These are phyloP conservation scores for Plenodomus lindquistii DNA, from an alignment of 2,329 filamentous ascomycete species.

Conservation along the genomic window DNA sequence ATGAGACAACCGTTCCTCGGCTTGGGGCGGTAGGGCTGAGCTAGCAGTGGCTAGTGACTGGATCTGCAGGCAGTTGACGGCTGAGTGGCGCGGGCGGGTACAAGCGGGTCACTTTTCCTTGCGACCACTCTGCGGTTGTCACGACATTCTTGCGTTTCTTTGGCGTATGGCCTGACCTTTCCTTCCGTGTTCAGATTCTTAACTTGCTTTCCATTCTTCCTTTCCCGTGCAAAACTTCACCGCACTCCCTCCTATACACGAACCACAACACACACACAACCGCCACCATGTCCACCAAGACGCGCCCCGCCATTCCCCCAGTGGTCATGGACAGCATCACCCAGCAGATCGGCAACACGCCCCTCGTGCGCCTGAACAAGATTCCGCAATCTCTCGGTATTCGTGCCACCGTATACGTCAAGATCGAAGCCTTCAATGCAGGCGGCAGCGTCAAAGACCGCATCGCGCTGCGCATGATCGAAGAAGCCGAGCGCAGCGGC, in stretches of 20 bases:
- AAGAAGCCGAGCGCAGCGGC: conserved; percentile 87
- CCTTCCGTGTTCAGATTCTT: conserved; percentile 4
- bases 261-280: background rate
- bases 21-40: conserved; percentile 8
- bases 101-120: conserved; percentile 21
- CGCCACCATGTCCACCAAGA: conserved; percentile 52
- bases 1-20: too few relatives aligned
- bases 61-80: too few relatives aligned
- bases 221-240: background rate
- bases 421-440: conserved; percentile 91
- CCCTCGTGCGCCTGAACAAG: conserved; percentile 91
- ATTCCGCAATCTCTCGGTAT: conserved; percentile 90
- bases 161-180: background rate
- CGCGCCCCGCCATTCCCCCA: conserved; percentile 57
- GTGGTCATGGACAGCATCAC: conserved; percentile 69
- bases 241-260: background rate
- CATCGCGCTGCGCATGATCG: conserved; percentile 96
- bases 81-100: conserved; percentile 11
- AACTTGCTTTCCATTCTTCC: background rate
- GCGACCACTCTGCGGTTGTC: conserved; percentile 8
- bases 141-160: conserved; percentile 1
- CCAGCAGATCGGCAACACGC: conserved; percentile 92
- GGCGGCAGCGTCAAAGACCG: conserved; percentile 93
- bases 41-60: conserved; percentile 8
- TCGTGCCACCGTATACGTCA: conserved; percentile 85